Conservation (phyloP, 2,329 filamentous ascomycete genomes). For the Claviceps africana region DNA sequence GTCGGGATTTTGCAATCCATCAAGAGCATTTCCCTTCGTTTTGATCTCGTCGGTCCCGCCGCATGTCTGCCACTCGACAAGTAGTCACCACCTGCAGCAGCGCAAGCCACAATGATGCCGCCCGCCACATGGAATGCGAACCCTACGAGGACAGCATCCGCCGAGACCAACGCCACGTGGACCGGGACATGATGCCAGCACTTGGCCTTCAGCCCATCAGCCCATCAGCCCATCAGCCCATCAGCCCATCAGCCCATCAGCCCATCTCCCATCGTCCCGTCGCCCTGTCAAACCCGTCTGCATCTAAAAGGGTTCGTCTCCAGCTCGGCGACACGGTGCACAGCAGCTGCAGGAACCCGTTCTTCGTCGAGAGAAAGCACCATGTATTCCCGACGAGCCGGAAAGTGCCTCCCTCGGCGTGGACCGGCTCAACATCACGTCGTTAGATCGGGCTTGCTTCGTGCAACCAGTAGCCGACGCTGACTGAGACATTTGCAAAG, state of each 20-base stretch:
- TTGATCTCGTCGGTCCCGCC: not conserved
- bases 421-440: not conserved
- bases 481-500: not conserved
- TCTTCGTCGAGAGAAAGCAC: not conserved
- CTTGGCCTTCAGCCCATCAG: not conserved
- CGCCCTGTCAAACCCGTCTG: not conserved
- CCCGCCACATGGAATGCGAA: not conserved
- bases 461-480: not conserved
- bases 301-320: not conserved
- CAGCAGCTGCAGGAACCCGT: not conserved
- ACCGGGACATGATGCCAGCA: no score
- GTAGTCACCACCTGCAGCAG: not conserved
- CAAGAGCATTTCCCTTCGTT: not conserved
- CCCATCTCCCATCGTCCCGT: no score
- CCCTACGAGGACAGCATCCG: not conserved
- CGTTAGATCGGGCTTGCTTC: not conserved
- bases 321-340: not conserved
- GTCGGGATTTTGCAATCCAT: no score
- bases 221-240: no score
- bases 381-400: not conserved
- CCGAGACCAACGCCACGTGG: not conserved
- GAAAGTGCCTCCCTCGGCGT: not conserved
- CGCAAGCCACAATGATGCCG: not conserved
- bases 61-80: not conserved
- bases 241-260: no score